A percentile compares a stretch with the other conserved stretches of the same genome.
These are phyloP conservation scores for Apiospora saccharicola DNA, from an alignment of 2,329 filamentous ascomycete species.

Conservation along the genomic window DNA sequence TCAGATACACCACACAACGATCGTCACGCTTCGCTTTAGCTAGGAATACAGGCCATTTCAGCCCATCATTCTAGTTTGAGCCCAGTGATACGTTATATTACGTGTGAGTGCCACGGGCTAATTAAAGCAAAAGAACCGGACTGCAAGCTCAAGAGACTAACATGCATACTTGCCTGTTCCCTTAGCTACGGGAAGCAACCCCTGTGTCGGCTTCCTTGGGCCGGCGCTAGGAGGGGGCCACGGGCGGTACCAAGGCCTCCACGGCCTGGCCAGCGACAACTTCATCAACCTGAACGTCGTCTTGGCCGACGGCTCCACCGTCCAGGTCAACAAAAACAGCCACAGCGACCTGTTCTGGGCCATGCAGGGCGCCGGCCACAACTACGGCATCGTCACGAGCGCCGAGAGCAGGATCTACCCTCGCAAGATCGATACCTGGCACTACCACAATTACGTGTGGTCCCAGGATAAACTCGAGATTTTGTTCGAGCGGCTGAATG, in stretches of 20 bases:
- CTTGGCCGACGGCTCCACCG: slow-evolving; percentile 25
- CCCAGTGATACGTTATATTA: too few relatives aligned
- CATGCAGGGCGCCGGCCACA: slow-evolving; percentile 49
- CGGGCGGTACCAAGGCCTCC: slow-evolving; percentile 24
- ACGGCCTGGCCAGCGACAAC: slow-evolving; percentile 26
- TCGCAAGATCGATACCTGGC: slow-evolving; percentile 17
- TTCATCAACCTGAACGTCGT: slow-evolving; percentile 25
- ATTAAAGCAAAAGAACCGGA: too few relatives aligned
- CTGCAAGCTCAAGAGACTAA: too few relatives aligned
- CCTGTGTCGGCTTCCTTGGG: slow-evolving; percentile 4
- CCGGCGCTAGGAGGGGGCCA: slow-evolving; percentile 26
- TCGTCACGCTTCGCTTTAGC: too few relatives aligned
- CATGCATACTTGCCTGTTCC: too few relatives aligned
- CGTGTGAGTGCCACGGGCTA: too few relatives aligned
- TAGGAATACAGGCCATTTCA: too few relatives aligned
- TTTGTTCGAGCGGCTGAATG: slow-evolving; percentile 24
- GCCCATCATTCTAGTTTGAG: too few relatives aligned
- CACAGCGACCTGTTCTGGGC: slow-evolving; percentile 50
- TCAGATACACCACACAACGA: too few relatives aligned
- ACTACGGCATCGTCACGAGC: slow-evolving; percentile 38
- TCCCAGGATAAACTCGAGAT: slow-evolving; percentile 28
- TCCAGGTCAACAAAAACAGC: slow-evolving; percentile 25
- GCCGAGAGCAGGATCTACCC: slow-evolving; percentile 36
- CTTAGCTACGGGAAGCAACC: too few relatives aligned
- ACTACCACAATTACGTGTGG: slow-evolving; percentile 26